Percentiles rank a stretch among this genome's conserved stretches.
Conservation (phyloP, 2,329 filamentous ascomycete species). For the Botrytis deweyae region DNA sequence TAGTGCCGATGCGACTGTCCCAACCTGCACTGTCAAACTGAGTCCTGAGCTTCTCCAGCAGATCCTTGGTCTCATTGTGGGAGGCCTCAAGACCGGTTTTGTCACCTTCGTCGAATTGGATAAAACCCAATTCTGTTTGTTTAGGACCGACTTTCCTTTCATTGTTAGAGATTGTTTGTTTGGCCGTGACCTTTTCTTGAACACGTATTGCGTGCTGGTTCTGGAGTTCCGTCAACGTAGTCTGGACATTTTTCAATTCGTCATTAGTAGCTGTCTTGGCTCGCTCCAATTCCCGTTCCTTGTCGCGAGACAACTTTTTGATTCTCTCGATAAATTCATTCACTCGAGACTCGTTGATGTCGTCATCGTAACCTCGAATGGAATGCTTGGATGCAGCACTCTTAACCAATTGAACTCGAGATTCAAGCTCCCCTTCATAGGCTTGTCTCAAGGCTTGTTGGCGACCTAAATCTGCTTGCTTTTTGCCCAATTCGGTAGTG, state of each 20-base stretch:
- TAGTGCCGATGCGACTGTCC: conserved; percentile 67
- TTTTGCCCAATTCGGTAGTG: conserved; percentile 50
- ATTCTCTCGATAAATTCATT: conserved; percentile 76
- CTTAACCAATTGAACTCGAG: conserved; percentile 71
- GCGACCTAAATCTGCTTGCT: conserved; percentile 68
- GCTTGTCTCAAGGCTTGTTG: conserved; percentile 83
- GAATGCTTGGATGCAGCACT: conserved; percentile 73
- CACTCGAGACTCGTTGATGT: conserved; percentile 72
- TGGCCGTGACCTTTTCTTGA: conserved; percentile 72
- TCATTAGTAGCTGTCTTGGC: conserved; percentile 69
- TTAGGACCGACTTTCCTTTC: conserved; percentile 67
- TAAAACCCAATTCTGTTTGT: conserved; percentile 67
- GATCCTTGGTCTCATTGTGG: conserved; percentile 65
- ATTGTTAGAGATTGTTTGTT: conserved; percentile 69
- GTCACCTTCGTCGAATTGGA: conserved; percentile 82
- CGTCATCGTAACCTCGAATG: conserved; percentile 80
- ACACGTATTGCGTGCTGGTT: conserved; percentile 69
- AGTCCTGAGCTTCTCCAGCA: conserved; percentile 61
- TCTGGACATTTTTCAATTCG: conserved; percentile 74
- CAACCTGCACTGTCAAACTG: conserved; percentile 63
- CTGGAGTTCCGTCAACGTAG: conserved; percentile 69
- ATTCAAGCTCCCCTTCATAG: conserved; percentile 75
- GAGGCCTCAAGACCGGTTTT: conserved; percentile 75
- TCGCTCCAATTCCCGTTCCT: conserved; percentile 74
- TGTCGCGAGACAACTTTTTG: conserved; percentile 71